Base-by-base conservation (phyloP, 1,284 basidiomycete genomes). In the Ganoderma sinense region DNA sequence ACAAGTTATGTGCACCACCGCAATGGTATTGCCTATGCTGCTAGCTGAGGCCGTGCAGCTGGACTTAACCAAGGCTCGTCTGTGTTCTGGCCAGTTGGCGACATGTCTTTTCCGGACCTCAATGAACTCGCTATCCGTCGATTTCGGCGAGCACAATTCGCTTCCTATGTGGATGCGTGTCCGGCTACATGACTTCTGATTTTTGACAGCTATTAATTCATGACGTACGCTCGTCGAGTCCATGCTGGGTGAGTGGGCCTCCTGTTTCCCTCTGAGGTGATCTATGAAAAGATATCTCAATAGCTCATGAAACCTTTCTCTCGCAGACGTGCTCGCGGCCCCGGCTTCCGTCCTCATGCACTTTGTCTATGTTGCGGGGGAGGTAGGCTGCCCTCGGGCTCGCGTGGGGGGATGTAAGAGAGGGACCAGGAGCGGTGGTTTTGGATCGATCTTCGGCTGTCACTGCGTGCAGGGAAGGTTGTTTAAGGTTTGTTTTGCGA, bases 381-480 rank as follows among this genome's bases (percentile, higher is more conserved):
- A 18, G 7, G 29, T 11, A 16, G 14, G 20, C 31, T 26, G 16
- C 6, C 53, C 6, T 31, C 29, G 53, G 29, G 2, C 29, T 16
- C 31, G 29, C 29, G 4, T 31, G 29, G 53, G 20, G 53, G 2
- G 5, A 4, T 56, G 31, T 16, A 59, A 20, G 20, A 20, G 36
- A 58, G 8, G 18, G 14, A 58, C 29, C 20, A 58, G 56, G 31
- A 14, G 48, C n/a, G n/a, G 23, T 53, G 31, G 56, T 10, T 36
- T 59, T 36, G 36, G 36, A 36, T 59, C 56, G 56, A 59, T 39
- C 56, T 59, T 59, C 56, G 29, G 14, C 59, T 61, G 59, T 29
- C 59, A 61, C 14, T 23, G 14, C 6, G 23, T 61, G 40, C 59
- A 61, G 13, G 40, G 59, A 61, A 61, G 39, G 39, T 6, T 53